Base-by-base conservation (phyloP, 1,284 basidiomycete species). In the Tylopilus orsonianus region DNA sequence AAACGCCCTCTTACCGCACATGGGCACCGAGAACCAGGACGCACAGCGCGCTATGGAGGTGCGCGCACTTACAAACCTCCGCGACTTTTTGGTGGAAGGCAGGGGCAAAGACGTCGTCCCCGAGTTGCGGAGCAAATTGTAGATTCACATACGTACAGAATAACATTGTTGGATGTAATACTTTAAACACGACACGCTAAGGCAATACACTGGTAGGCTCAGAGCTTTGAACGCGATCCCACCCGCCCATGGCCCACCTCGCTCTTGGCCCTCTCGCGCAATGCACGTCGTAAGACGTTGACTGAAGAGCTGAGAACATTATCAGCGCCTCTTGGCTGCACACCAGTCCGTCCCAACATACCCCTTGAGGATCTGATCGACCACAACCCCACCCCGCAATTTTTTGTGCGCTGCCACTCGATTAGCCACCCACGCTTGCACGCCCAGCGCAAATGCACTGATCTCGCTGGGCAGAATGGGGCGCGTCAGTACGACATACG, bases 21-120 rank as follows among this genome's bases (percentile, higher is more conserved):
- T 95, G 85, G 93, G 93, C 32, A 93, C 91, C 2, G 87, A 91
- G 65, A 93, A 83, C 34, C 77, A 80, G 53, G 91, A 94, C 60
- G 79, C 87, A 3, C 89, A 91, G 65, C 80, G 80, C 57, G 81
- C 81, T 68, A 93, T 93, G 87, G 88, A 92, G 70, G 73, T 90
- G 26, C 79, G 87, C 14, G 87, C 87, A 5, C 72, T 92, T 51
- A 76, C 74, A 18, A 91, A 92, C 61, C 61, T 91, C 45, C 75
- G 71, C 48, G 83, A 88, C 57, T 91, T 79, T 68, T 67, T 91
- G 49, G 74, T 71, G 8, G 73, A 71, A 16, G 87, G 87, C 2
- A 74, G 59, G 53, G 87, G 87, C 10, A 75, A 71, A 41, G 87
- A 91, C 58, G 54, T 88, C 20, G 78, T 91, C 1, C 70, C 77